Conservation (phyloP, 2,329 filamentous ascomycete genomes). For the Aspergillus sp. region DNA sequence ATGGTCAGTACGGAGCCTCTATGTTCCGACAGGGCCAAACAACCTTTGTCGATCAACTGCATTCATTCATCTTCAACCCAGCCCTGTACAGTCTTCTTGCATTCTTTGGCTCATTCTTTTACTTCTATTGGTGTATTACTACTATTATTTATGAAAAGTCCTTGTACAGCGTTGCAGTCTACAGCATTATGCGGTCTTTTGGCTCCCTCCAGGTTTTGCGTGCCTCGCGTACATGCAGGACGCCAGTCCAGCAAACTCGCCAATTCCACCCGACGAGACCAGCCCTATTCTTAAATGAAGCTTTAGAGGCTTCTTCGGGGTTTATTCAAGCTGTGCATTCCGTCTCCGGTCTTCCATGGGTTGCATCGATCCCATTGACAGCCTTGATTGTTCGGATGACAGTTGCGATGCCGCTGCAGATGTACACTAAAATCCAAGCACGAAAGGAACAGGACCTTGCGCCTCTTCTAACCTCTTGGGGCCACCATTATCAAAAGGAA, state of each 20-base stretch:
- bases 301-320: conserved; percentile 38
- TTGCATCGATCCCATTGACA: conserved; percentile 45
- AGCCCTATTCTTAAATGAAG: conserved; percentile 34
- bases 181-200: not conserved
- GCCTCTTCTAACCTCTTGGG: conserved; percentile 37
- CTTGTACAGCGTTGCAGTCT: too few species aligned
- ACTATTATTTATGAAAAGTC: too few species aligned
- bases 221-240: not conserved
- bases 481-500: conserved; percentile 10
- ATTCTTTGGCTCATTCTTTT: too few species aligned
- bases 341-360: conserved; percentile 46
- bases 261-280: conserved; percentile 45
- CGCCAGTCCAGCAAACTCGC: conserved; percentile 25
- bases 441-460: conserved; percentile 35
- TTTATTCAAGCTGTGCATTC: conserved; percentile 46
- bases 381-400: conserved; percentile 44
- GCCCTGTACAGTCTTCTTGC: too few species aligned
- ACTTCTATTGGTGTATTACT: too few species aligned
- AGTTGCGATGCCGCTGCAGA: conserved; percentile 41
- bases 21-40: too few species aligned
- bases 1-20: too few species aligned
- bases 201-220: not conserved
- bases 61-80: too few species aligned
- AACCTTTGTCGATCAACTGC: too few species aligned
- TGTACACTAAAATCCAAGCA: conserved; percentile 35